A percentile compares a stretch with the other conserved stretches of the same genome.
These are phyloP conservation scores for Camellia granthamiana DNA, from an alignment of 148 eudicot genomes.

Conservation along the genomic window DNA sequence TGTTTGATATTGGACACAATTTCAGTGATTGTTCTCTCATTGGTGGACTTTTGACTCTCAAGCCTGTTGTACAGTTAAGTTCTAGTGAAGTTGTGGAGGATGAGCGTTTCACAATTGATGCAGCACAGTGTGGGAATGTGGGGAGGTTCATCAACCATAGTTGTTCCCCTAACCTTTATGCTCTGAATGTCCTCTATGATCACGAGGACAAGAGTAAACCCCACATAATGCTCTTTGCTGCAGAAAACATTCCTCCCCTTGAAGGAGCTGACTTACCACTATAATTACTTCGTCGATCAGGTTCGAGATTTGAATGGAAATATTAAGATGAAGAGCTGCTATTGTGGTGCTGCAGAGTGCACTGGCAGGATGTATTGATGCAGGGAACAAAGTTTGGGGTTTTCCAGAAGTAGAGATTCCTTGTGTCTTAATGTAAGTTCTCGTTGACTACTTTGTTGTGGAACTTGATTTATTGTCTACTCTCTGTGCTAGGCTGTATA, in stretches of 20 bases:
- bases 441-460: neutral
- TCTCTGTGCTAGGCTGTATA: neutral
- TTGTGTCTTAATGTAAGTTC: slow-evolving; percentile 13
- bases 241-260: slow-evolving; percentile 85
- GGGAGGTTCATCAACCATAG: slow-evolving; percentile 93
- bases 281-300: slow-evolving; percentile 65
- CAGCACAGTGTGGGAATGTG: slow-evolving; percentile 64
- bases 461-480: neutral
- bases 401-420: neutral
- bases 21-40: slow-evolving; percentile 42
- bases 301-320: slow-evolving; percentile 65
- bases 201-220: slow-evolving; percentile 80
- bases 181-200: slow-evolving; percentile 85
- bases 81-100: slow-evolving; percentile 35
- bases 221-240: slow-evolving; percentile 87
- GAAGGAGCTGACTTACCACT: slow-evolving; percentile 78
- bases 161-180: slow-evolving; percentile 86
- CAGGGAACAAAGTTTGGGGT: neutral
- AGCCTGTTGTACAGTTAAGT: slow-evolving; percentile 22
- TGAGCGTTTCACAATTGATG: slow-evolving; percentile 81
- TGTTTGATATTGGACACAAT: slow-evolving; percentile 85
- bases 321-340: slow-evolving; percentile 66
- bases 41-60: slow-evolving; percentile 27
- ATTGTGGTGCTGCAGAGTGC: slow-evolving; percentile 75
- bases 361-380: slow-evolving; percentile 76